Base-by-base conservation (phyloP, 1,139 yeast genomes). In the Taphrina confusa region DNA sequence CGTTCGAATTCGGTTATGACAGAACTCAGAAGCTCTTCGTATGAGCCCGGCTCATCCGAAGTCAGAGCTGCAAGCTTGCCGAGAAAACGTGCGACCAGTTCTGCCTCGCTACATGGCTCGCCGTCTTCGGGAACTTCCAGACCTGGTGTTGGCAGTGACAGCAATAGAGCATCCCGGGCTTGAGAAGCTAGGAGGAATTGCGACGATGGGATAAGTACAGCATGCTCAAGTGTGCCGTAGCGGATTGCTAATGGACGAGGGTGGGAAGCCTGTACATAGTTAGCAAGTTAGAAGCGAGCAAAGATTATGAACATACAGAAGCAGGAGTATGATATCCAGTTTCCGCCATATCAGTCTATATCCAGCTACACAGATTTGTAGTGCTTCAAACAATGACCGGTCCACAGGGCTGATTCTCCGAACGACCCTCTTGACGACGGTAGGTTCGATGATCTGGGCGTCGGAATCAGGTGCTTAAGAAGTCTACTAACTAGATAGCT, bases 61-160 rank as follows among this genome's bases (percentile, higher is more conserved):
- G 82, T 83, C 62, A 82, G 74, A 52, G 78, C 74, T 30, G 95
- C 84, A 60, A 87, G 80, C 73, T 81, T 91, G 20, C 96, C 96
- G 65, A 92, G 77, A 71, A 91, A 92, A 69, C 83, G 82, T 63
- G 90, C 89, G 66, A 88, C 80, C 65, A 92, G 80, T 75, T 94
- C 98, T 45, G 91, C 85, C 58, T 94, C 84, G 51, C 94, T 84
- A 47, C 91, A 76, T 45, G 97, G 97, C 75, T 89, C 97, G 65
- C 87, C 85, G 68, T 89, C 96, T 63, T 82, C 87, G 56, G 92
- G 92, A 68, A 80, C 84, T 22, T 86, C 94, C 69, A 87, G 96
- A 44, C 96, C 86, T 47, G 85, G 83, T 57, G 79, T 80, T 22
- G 96, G 96, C 67, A 90, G 80, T 39, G 84, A 77, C 71, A 87